Evolutionary conservation across 1,284 basidiomycete genomes (phyloP).

Genomic region (Boletus mariae): DNA sequence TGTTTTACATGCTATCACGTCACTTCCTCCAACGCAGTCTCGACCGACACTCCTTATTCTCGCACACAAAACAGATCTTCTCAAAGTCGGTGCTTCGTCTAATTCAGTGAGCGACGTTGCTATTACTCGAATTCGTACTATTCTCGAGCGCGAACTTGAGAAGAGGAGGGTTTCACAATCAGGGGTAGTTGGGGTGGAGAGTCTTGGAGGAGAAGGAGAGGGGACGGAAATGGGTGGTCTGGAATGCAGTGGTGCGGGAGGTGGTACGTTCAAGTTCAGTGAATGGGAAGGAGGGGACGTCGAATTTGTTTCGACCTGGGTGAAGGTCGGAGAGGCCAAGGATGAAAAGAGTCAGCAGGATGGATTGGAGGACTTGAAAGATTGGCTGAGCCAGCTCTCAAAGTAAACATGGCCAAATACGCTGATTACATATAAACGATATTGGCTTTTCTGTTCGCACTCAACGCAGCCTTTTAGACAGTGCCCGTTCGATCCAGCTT

Average conservation of each 20-base stretch:
- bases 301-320: slow-evolving; percentile 57
- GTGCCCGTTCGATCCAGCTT: slow-evolving; percentile 55
- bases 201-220: slow-evolving; percentile 62
- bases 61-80: slow-evolving; percentile 71
- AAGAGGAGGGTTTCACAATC: slow-evolving; percentile 62
- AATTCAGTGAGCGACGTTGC: slow-evolving; percentile 51
- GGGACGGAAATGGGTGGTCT: slow-evolving; percentile 58
- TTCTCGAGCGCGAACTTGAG: slow-evolving; percentile 78
- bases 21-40: slow-evolving; percentile 63
- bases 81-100: slow-evolving; percentile 49
- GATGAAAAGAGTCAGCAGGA: slow-evolving; percentile 27
- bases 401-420: slow-evolving; percentile 35
- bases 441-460: neutral
- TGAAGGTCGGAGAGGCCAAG: slow-evolving; percentile 36
- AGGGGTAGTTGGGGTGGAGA: slow-evolving; percentile 65
- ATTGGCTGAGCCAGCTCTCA: slow-evolving; percentile 50
- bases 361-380: slow-evolving; percentile 44
- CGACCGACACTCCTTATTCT: slow-evolving; percentile 61
- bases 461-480: slow-evolving; percentile 70
- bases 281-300: slow-evolving; percentile 80
- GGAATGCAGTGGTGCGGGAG: slow-evolving; percentile 49
- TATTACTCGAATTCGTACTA: slow-evolving; percentile 62
- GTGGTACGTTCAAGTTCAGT: slow-evolving; percentile 59
- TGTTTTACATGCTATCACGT: slow-evolving; percentile 63
- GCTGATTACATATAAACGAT: slow-evolving; percentile 14